A percentile compares a stretch with the other conserved stretches of the same genome.
phyloP scores from a whole-genome alignment of 2,329 filamentous ascomycete genomes.

The Colletotrichum cordylinicola region DNA sequence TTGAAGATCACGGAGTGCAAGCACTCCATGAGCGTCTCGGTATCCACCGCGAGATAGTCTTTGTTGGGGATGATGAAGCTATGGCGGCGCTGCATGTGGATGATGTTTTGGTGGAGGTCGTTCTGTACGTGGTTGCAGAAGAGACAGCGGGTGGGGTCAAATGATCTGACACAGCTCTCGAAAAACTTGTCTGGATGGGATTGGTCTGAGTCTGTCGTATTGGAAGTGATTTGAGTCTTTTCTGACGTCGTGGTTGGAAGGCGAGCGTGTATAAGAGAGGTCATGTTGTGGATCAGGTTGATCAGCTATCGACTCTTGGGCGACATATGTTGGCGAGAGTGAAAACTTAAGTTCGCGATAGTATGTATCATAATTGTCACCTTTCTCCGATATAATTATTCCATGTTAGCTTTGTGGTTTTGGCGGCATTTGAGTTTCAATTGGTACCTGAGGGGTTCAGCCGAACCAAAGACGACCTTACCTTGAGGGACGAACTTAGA shows the following conservation, averaged over 20 bases:
- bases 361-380: too few relatives aligned
- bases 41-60: conserved; percentile 46
- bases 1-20: conserved; percentile 52
- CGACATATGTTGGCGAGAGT: too few relatives aligned
- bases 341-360: too few relatives aligned
- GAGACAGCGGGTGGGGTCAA: conserved; percentile 40
- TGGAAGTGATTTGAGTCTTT: rapidly evolving
- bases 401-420: neutral
- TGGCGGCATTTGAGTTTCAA: neutral
- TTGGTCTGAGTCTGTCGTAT: neutral
- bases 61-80: conserved; percentile 47
- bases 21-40: conserved; percentile 51
- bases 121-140: conserved; percentile 42
- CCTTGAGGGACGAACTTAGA: neutral
- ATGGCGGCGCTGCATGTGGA: conserved; percentile 55
- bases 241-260: rapidly evolving
- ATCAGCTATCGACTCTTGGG: too few relatives aligned
- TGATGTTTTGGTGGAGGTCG: conserved; percentile 40
- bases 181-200: rapidly evolving
- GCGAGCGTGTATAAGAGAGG: neutral
- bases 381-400: too few relatives aligned
- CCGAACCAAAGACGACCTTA: rapidly evolving
- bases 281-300: too few relatives aligned
- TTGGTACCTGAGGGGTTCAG: neutral
- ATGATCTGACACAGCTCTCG: conserved; percentile 9